Base-by-base conservation (phyloP, 768 basidiomycete genomes). In the Paxillus involutus region DNA sequence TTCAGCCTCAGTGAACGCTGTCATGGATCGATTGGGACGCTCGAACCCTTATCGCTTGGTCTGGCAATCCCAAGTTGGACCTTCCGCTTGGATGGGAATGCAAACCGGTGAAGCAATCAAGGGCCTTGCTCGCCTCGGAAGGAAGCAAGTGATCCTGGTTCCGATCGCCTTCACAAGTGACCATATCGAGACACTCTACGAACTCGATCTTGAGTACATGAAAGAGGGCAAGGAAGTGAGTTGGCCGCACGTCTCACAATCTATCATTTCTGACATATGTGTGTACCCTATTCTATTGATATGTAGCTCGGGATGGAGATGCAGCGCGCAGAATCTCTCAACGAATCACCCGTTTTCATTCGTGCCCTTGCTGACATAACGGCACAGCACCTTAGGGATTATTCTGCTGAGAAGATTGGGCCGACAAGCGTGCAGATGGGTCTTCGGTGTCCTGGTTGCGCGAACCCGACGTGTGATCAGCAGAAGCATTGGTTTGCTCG, bases 161-260 rank as follows among this genome's bases (percentile, higher is more conserved):
- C 97, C 97, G 0, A 94, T 99, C 57, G 97, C 97, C 24, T 99
- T 99, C 75, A 99, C 97, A 13, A 94, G 89, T 69, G 97, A 99
- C 73, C 97, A 99, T 69, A 98, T 99, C 64, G 97, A 99, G 77
- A 99, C 97, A 21, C 77, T 99, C 47, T 98, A 91, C 64, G 97
- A 99, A 75, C 79, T 98, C 47, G 97, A 99, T 70, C 70, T 95
- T 49, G 97, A 99, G 70, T 97, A 98, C 65, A 80, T 80, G 53
- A 86, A 86, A 72, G 95, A 98, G 73, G 97, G 91, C 9, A 81
- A 81, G 68, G 86, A 96, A 84, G 94, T 94, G 62, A 66, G 83
- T 66, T n/a, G 3, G 3, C 26, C 19, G 47, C 11, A 42, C 16
- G 7, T 47, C 12, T 45, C 51, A 2, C 19, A 26, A 33, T 5